These are phyloP conservation scores for Mycocentrospora acerina DNA, from an alignment of 2,329 filamentous ascomycete genomes.

Conservation along the genomic window DNA sequence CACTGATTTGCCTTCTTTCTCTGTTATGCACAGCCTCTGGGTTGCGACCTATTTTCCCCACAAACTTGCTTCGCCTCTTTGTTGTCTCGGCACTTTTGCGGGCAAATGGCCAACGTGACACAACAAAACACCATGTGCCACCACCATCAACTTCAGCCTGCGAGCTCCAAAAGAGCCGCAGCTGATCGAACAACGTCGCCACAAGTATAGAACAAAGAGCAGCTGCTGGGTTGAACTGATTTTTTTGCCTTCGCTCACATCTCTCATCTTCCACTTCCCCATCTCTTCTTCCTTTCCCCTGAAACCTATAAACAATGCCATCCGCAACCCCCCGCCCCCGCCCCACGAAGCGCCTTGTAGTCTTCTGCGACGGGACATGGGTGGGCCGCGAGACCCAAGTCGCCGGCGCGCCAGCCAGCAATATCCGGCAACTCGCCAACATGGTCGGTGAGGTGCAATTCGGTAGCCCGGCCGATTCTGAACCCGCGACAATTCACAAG, in stretches of 20 bases:
- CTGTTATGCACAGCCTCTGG: not conserved
- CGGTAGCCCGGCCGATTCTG: conserved; percentile 4
- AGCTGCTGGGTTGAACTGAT: too few relatives aligned
- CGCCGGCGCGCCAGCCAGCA: conserved; percentile 29
- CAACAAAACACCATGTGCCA: too few relatives aligned
- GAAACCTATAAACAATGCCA: conserved; percentile 7
- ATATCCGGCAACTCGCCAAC: conserved; percentile 35
- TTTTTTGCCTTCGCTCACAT: too few relatives aligned
- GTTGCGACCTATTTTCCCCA: not conserved
- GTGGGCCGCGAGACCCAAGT: conserved; percentile 37
- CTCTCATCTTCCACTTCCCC: too few relatives aligned
- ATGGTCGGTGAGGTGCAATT: conserved; percentile 33
- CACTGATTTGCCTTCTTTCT: not conserved
- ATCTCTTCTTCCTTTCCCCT: not conserved
- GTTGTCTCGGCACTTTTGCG: too few relatives aligned
- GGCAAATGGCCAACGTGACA: too few relatives aligned
- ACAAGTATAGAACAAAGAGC: too few relatives aligned
- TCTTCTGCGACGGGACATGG: conserved; percentile 43
- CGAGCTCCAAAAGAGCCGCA: too few relatives aligned
- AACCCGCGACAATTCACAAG: conserved; percentile 22
- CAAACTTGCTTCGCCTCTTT: too few relatives aligned
- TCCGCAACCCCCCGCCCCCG: conserved; percentile 2
- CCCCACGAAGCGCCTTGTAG: conserved; percentile 27
- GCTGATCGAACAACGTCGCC: too few relatives aligned
- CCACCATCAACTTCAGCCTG: too few relatives aligned